Evolutionary conservation across 2,329 filamentous ascomycete species (phyloP).

Genomic region (Triangularia verruculosa): DNA sequence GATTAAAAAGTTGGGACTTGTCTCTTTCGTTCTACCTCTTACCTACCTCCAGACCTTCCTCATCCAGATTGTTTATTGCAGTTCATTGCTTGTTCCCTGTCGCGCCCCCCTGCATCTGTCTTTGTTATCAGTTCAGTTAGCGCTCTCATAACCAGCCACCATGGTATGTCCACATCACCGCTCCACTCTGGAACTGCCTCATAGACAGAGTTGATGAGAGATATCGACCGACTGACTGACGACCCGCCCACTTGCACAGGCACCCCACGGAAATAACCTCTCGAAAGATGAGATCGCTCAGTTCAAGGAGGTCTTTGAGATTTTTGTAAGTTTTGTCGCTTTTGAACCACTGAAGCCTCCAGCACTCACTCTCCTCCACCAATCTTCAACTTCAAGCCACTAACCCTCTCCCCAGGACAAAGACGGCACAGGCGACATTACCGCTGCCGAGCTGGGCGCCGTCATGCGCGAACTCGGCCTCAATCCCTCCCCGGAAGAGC

Average conservation of each 20-base stretch:
- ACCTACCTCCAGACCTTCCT: background rate
- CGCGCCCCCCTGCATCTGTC: background rate
- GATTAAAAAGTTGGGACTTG: background rate
- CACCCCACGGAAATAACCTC: background rate
- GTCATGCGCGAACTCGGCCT: conserved; percentile 63
- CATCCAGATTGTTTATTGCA: background rate
- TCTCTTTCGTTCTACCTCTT: background rate
- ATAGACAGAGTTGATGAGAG: background rate
- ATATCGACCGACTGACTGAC: background rate
- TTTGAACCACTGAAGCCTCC: too few species aligned
- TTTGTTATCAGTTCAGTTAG: background rate
- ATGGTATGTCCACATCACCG: background rate
- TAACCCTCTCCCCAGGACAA: conserved; percentile 41
- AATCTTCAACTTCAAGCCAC: background rate
- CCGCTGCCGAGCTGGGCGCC: conserved; percentile 59
- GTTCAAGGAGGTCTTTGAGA: conserved; percentile 28
- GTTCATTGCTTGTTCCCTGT: background rate
- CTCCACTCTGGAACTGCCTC: background rate
- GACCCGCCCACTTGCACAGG: background rate
- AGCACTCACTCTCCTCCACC: background rate
- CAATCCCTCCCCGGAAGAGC: conserved; percentile 59
- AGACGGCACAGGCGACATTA: conserved; percentile 62
- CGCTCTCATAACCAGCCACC: background rate
- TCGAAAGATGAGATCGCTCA: conserved; percentile 23
- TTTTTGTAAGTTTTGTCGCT: conserved; percentile 30